These are phyloP conservation scores for Diplodia scrobiculata DNA, from an alignment of 2,329 filamentous ascomycete genomes.

Conservation along the genomic window DNA sequence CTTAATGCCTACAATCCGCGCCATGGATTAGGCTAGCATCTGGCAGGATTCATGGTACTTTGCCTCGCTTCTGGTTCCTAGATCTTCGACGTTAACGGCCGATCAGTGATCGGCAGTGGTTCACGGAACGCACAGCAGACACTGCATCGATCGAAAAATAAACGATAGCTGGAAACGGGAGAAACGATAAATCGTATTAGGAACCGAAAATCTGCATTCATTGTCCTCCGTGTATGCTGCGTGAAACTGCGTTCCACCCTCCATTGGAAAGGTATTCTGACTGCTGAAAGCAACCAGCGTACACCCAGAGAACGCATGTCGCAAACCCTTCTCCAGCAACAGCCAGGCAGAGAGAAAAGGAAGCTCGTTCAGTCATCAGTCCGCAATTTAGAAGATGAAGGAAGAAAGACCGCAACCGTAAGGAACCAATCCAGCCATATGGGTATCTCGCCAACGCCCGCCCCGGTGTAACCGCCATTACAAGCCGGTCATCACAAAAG, in stretches of 20 bases:
- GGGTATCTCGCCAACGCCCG: constrained; percentile 27
- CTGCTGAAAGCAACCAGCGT: neutral
- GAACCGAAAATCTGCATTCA: constrained; percentile 13
- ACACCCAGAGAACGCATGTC: constrained; percentile 2
- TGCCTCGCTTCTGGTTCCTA: neutral
- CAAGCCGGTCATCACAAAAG: constrained; percentile 14
- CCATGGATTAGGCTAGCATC: neutral
- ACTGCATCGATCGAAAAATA: neutral
- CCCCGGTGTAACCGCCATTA: constrained; percentile 23
- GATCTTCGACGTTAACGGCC: neutral
- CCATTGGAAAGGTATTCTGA: neutral
- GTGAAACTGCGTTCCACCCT: neutral
- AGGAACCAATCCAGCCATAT: constrained; percentile 15
- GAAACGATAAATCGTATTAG: neutral
- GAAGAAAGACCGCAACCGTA: constrained; percentile 18
- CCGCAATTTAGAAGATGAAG: neutral
- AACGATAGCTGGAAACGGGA: too few species aligned
- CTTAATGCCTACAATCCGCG: neutral
- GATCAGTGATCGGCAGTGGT: constrained; percentile 1
- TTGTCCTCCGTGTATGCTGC: neutral
- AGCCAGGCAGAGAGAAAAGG: neutral
- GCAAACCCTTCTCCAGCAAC: constrained; percentile 8
- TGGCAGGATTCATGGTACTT: neutral
- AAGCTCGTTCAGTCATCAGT: constrained; percentile 3
- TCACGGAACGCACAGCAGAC: constrained; percentile 1